Conservation (phyloP, 2,329 filamentous ascomycete species). For the Lachnellula occidentalis region DNA sequence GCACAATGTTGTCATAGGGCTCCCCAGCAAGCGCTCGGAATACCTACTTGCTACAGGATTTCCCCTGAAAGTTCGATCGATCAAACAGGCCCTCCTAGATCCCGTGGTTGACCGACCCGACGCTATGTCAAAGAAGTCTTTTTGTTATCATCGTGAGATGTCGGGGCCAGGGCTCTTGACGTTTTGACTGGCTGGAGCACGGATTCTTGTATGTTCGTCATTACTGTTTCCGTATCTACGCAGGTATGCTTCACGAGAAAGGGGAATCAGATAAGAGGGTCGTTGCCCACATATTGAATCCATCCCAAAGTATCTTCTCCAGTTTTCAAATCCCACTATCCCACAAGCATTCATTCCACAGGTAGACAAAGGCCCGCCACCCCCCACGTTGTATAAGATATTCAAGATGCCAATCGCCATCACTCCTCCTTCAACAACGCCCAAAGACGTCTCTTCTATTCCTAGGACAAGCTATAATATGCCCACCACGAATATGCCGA, state of each 20-base stretch:
- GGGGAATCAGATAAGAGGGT: background rate
- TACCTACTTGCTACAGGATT: slow-evolving; percentile 3
- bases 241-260: too few relatives aligned
- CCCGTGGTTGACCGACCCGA: background rate
- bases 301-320: background rate
- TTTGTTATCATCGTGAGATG: slow-evolving; percentile 2
- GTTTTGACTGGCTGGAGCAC: background rate
- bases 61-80: slow-evolving; percentile 10
- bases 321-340: background rate
- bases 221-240: background rate
- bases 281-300: background rate
- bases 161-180: background rate
- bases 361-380: background rate
- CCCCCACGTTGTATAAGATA: background rate
- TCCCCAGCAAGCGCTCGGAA: slow-evolving; percentile 3
- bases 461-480: slow-evolving; percentile 23
- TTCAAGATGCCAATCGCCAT: slow-evolving; percentile 36
- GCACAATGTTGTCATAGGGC: slow-evolving; percentile 18
- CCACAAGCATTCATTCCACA: background rate
- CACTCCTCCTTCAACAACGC: slow-evolving; percentile 29
- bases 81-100: background rate
- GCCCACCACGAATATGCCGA: slow-evolving; percentile 25
- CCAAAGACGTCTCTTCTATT: slow-evolving; percentile 27
- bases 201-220: background rate
- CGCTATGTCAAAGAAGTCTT: background rate